Base-by-base conservation (phyloP, 768 basidiomycete genomes). In the Clitopilus passeckerianus region DNA sequence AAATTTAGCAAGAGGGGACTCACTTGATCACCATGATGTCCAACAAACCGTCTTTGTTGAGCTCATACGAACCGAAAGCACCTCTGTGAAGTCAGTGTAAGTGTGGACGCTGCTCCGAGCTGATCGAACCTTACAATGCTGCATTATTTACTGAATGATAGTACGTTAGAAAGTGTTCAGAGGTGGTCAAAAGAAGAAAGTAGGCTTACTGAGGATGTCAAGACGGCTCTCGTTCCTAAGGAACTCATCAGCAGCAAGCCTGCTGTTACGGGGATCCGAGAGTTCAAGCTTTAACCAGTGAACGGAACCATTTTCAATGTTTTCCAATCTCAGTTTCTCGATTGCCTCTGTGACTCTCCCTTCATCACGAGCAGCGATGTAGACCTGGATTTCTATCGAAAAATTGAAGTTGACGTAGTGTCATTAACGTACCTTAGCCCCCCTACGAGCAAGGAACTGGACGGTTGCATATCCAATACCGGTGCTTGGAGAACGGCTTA, bases 251-350 rank as follows among this genome's bases (percentile, higher is more conserved):
- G 81, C 86, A 4, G 79, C 67, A 27, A 66, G 70, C 64, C 77
- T 82, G n/a, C 78, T 80, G 27, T 73, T 68, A 34, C 74, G 71
- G 1, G 84, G 78, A 50, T 82, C 78, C 30, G 67, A 64, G 58
- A 89, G 66, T 66, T 87, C 83, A 14, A 87, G 73, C 41, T 79
- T 72, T 12, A 84, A 63, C 75, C 75, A 85, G 3, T 75, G 58
- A 0, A 86, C 71, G 56, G 80, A 67, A 10, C 83, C 83, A 57
- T 77, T 74, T 5, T 64, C 75, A 0, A 82, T 62, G 0, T 80
- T 83, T 43, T 80, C 80, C 2, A 60, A 60, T 35, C 77, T 67
- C 37, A 88, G 69, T 30, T 71, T 66, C 23, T 70, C 72, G n/a
- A 86, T 80, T 1, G 84, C 84, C 6, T 66, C 77, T 20, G 67